A percentile compares a stretch with the other conserved stretches of the same genome.
Conservation (phyloP, 2,329 filamentous ascomycete genomes). For the Bipolaris sorokiniana region DNA sequence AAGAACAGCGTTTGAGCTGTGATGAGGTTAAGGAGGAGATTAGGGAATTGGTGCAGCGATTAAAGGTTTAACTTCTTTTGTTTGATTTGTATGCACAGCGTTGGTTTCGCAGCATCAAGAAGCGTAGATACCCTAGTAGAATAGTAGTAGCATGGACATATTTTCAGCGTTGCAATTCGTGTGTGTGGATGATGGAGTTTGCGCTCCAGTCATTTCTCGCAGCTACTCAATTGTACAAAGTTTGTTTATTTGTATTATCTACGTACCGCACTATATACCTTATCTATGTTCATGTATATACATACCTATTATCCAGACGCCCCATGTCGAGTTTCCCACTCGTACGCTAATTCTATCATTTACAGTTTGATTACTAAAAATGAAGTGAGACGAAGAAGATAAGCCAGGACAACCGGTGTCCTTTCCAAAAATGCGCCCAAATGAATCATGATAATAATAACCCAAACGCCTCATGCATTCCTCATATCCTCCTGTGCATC, state of each 20-base stretch:
- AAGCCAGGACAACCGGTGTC: background rate
- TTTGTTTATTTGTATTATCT: background rate
- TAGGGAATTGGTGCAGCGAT: constrained; percentile 21
- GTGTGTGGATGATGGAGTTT: background rate
- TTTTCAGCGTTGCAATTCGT: background rate
- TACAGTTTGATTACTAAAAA: background rate
- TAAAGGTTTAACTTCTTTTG: constrained; percentile 15
- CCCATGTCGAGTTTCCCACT: background rate
- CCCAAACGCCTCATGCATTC: background rate
- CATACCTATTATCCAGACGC: background rate
- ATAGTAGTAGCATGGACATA: background rate
- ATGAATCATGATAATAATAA: background rate
- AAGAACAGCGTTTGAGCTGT: constrained; percentile 38
- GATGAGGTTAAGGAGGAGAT: constrained; percentile 38
- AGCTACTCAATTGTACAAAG: background rate
- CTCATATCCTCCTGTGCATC: constrained; percentile 8
- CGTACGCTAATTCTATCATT: background rate
- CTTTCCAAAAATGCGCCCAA: background rate
- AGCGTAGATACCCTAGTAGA: background rate
- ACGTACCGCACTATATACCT: background rate
- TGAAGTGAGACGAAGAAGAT: background rate
- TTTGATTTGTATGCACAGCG: background rate
- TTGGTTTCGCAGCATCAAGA: background rate
- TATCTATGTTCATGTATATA: background rate
- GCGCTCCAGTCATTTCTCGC: background rate